Conservation (phyloP, 108 stramenopile genomes). For the Epithemia pelagica region DNA sequence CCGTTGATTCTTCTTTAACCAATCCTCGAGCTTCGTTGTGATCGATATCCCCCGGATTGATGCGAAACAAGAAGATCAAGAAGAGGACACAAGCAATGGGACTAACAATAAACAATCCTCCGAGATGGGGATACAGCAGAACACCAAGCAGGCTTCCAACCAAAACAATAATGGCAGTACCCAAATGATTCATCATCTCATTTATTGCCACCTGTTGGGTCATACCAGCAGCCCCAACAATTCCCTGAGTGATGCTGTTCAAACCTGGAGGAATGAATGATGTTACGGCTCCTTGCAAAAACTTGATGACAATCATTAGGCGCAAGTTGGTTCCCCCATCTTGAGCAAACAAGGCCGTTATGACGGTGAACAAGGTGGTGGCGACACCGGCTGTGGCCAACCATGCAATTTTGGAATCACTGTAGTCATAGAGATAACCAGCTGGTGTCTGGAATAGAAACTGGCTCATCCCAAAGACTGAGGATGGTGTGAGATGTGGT, state of each 20-base stretch:
- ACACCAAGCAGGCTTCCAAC: conserved; percentile 53
- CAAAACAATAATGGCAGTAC: conserved; percentile 80
- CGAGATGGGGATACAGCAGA: conserved; percentile 67
- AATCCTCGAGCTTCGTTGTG: conserved; percentile 82
- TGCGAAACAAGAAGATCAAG: conserved; percentile 54
- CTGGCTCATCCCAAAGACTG: conserved; percentile 82
- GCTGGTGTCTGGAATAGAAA: conserved; percentile 85
- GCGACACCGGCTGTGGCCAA: conserved; percentile 53
- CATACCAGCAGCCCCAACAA: conserved; percentile 82
- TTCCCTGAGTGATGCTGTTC: conserved; percentile 84
- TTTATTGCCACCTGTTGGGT: conserved; percentile 76
- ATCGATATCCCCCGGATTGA: conserved; percentile 75
- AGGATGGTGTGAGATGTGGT: neutral
- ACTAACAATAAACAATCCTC: conserved; percentile 69
- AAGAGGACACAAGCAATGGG: conserved; percentile 78
- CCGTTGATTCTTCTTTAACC: conserved; percentile 16
- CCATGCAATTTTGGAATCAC: conserved; percentile 62
- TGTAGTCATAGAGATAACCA: conserved; percentile 83
- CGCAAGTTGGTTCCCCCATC: conserved; percentile 58
- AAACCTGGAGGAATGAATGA: conserved; percentile 83
- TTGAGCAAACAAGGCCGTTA: conserved; percentile 66
- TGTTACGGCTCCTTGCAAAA: conserved; percentile 74
- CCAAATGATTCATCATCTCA: conserved; percentile 88
- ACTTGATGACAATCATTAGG: conserved; percentile 75
- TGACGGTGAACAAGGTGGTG: conserved; percentile 60